Conservation (phyloP, 106 monocot species). For the Chionographis japonica region DNA sequence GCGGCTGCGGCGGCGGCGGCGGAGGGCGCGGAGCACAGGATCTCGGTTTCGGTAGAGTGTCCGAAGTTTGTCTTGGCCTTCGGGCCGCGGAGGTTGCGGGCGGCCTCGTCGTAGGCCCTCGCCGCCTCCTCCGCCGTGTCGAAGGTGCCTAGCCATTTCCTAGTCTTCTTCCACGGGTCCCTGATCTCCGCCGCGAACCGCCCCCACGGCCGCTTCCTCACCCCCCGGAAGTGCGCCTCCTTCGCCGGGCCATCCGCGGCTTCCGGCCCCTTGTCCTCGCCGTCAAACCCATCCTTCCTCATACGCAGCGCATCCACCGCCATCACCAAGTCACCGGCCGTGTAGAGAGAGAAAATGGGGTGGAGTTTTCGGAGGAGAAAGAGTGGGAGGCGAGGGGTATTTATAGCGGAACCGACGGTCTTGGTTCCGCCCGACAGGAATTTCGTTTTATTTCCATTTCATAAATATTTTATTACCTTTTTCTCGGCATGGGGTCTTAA, state of each 20-base stretch:
- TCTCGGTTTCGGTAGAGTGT: neutral
- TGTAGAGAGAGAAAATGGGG: neutral
- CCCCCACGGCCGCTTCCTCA: constrained; percentile 42
- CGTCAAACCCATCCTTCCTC: constrained; percentile 3
- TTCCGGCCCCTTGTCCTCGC: neutral
- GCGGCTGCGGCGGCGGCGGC: neutral
- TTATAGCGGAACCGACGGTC: constrained; percentile 39
- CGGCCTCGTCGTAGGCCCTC: constrained; percentile 36
- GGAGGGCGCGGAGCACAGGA: neutral
- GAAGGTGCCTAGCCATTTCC: constrained; percentile 43
- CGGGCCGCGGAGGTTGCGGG: constrained; percentile 31
- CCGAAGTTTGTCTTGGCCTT: constrained; percentile 48
- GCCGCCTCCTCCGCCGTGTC: constrained; percentile 44
- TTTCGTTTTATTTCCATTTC: neutral
- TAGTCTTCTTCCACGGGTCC: constrained; percentile 45
- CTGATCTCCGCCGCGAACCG: constrained; percentile 42
- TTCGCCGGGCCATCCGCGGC: constrained; percentile 6
- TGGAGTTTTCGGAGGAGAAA: neutral
- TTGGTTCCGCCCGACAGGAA: constrained; percentile 48
- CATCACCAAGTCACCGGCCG: constrained; percentile 1
- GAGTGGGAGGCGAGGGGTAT: constrained; percentile 12
- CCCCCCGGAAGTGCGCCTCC: constrained; percentile 44
- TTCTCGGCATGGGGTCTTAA: neutral
- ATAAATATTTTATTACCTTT: neutral
- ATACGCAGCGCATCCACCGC: constrained; percentile 30